Evolutionary conservation across 2,329 filamentous ascomycete species (phyloP), one percentile per base, ranked within the genome.

Genomic region (Fonsecaea multimorphosa): DNA sequence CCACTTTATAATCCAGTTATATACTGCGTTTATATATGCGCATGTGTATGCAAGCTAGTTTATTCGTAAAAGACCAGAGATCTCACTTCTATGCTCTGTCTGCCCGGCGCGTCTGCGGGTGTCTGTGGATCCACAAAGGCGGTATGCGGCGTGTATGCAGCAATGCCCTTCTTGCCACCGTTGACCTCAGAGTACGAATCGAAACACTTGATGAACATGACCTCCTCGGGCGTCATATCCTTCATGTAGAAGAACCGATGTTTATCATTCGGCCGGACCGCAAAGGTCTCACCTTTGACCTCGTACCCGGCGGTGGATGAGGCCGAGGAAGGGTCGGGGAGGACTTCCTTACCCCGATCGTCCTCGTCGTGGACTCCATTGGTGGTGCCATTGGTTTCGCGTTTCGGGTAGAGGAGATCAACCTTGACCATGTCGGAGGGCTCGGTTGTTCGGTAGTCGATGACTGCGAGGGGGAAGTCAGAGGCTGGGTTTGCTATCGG

Each of bases 201-300:
- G 68, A 85, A 85, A 71, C 84, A 86, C 80, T 86, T 86, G 67
- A 86, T 76, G 63, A 85, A 74, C 77, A 85, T 79, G 0, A 82
- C 82, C 73, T 86, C 83, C 2, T 83, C 80, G 0, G 82, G 82
- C 22, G 82, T 86, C 88, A 90, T 90, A 72, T 89, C 87, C 76
- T 88, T 89, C 73, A 85, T 79, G 70, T 90, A 91, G 72, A 84
- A 89, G 71, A 89, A 89, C 70, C 80, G 80, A 74, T 91, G 88
- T 16, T 75, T 75, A 7, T 85, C 82, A 69, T 79, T 89, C 2
- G 86, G 82, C 53, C 81, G 78, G 0, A 91, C 85, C 0, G 80
- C 81, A 73, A 87, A 83, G 1, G 87, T 90, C 78, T 90, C 88
- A 22, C 89, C 87, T 68, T 80, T 82, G 11, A 85, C 82, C 73